Evolutionary conservation across 139 green algal species (phyloP), one percentile per base, ranked within the genome.

Genomic region (Axilococcus clingmanii): DNA sequence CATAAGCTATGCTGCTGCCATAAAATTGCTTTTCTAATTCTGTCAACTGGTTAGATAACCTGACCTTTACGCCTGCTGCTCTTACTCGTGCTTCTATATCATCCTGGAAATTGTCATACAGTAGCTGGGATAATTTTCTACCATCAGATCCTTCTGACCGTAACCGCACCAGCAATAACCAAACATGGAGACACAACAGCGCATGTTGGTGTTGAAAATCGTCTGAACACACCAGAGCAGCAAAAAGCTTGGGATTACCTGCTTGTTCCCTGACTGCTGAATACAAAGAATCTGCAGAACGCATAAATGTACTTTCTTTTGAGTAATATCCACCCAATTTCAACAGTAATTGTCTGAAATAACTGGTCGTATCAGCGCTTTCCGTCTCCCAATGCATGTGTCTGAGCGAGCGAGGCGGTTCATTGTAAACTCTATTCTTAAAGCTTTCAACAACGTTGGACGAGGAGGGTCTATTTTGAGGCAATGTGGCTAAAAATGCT

Each of bases 11-110:
- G 50, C 62, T 59, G 57, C 52, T 69, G 31, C 75, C 75, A 28
- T 79, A 83, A 41, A 83, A 83, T 48, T 68, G 69, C 46, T 71
- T 59, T 48, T 83, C 75, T 30, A 83, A 51, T 34, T 83, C 75
- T 4, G 50, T 65, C 22, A 83, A 63, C 35, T 59, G 61, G 45
- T 79, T 80, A 31, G 41, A 48, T 31, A 83, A 25, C 4, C 72
- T 49, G 29, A 81, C 69, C 44, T 74, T 72, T 33, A 78, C 75
- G 2, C 75, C 75, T 29, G 66, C 64, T 22, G 43, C 53, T 4
- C 65, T 50, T 24, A 75, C 75, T 0, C 64, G 43, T 5, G 58
- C 15, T 53, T 83, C 75, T 19, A 83, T 67, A 20, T 83, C 59
- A 5, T 75, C 65, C 35, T 77, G 60, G 34, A 83, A 83, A 23